These are phyloP conservation scores for Quercus mongolica DNA, from an alignment of 306 rosid genomes.

Conservation along the genomic window DNA sequence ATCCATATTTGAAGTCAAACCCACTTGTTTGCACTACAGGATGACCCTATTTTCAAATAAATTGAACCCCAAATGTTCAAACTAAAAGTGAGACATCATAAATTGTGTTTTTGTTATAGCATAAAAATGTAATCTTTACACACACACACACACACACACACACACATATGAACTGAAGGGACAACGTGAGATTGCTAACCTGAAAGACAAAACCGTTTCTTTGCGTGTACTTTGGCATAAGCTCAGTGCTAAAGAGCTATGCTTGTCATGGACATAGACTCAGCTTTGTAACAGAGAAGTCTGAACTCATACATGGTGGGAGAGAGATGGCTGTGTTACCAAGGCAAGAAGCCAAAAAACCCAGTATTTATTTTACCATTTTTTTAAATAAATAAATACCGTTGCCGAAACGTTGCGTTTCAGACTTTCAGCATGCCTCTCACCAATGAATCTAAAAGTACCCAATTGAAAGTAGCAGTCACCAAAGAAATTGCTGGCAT, in stretches of 20 bases:
- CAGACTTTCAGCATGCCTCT: too few species aligned
- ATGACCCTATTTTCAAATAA: slow-evolving; percentile 1
- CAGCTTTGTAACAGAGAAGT: not conserved
- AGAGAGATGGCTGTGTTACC: not conserved
- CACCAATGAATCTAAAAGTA: too few species aligned
- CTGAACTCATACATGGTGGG: not conserved
- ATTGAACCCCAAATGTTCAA: slow-evolving; percentile 4
- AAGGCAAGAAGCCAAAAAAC: too few species aligned
- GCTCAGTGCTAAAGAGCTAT: not conserved
- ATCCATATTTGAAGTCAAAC: slow-evolving; percentile 33
- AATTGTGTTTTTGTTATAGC: not conserved
- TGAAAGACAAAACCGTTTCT: not conserved
- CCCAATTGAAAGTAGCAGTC: too few species aligned
- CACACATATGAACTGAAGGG: not conserved
- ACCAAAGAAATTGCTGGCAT: too few species aligned
- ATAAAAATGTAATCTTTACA: too few species aligned
- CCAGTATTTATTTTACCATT: too few species aligned
- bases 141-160: too few species aligned
- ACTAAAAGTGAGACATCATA: not conserved
- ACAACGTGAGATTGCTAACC: slow-evolving; percentile 17
- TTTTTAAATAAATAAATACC: too few species aligned
- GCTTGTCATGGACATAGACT: not conserved
- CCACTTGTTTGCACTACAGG: slow-evolving; percentile 19
- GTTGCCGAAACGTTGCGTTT: too few species aligned
- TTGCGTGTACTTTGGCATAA: slow-evolving; percentile 2